Evolutionary conservation across 108 stramenopile genomes (phyloP).

Genomic region (Skeletonema marinoi): DNA sequence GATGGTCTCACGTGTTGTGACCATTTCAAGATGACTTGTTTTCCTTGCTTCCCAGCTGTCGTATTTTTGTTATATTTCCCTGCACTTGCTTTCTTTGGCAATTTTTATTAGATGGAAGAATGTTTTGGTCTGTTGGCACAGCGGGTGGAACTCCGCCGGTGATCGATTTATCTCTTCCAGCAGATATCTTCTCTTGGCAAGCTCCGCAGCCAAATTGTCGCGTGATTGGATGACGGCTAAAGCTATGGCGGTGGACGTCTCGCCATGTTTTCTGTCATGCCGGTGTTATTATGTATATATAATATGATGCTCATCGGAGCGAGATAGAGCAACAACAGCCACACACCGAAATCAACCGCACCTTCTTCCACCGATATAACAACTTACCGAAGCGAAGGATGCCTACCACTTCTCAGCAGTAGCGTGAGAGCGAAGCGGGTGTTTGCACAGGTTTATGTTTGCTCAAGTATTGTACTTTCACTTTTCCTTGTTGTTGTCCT

Average conservation of each 20-base stretch:
- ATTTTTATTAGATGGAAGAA: neutral
- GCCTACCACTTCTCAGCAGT: no score
- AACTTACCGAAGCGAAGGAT: no score
- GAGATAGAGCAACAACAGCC: no score
- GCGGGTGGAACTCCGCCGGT: neutral
- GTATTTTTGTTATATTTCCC: neutral
- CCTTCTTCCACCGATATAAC: no score
- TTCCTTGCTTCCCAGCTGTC: neutral
- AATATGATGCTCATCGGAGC: no score
- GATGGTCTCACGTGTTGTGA: neutral
- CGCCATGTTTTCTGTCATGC: no score
- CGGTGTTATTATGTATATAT: no score
- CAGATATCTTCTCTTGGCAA: constrained; percentile 66
- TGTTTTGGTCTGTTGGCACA: neutral
- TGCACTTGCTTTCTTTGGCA: neutral
- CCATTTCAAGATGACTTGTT: neutral
- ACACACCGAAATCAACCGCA: no score
- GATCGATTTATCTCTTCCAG: constrained; percentile 61
- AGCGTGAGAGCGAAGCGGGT: no score
- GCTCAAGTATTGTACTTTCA: no score
- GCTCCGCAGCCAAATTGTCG: constrained; percentile 64
- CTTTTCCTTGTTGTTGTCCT: no score
- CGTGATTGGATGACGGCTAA: constrained; percentile 58
- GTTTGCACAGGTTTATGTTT: no score
- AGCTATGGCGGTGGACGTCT: constrained; percentile 54